Base-by-base conservation (phyloP, 2,329 filamentous ascomycete genomes). In the Sphaceloma murrayae region DNA sequence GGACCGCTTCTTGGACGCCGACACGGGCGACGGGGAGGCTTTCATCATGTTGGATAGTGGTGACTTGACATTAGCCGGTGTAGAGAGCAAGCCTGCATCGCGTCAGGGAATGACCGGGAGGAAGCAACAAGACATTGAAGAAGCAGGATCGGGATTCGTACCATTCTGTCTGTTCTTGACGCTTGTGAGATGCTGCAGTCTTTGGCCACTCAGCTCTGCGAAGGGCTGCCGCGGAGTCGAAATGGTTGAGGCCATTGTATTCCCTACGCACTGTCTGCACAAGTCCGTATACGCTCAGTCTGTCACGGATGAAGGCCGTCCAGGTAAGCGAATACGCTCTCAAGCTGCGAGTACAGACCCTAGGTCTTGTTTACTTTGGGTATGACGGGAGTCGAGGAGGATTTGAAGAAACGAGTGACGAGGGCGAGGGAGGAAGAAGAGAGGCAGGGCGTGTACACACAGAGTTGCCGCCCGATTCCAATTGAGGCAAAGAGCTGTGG, bases 111-210 rank as follows among this genome's bases (percentile, higher is more conserved):
- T n/a, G n/a, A n/a, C n/a, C n/a, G n/a, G n/a, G n/a, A n/a, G n/a
- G n/a, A n/a, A n/a, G n/a, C n/a, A n/a, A n/a, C n/a, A n/a, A n/a
- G n/a, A n/a, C n/a, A n/a, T n/a, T n/a, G n/a, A n/a, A n/a, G n/a
- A n/a, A n/a, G n/a, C n/a, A n/a, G n/a, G n/a, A n/a, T n/a, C n/a
- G n/a, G 24, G 31, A 31, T 50, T 43, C 43, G 38, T 68, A 75
- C 72, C 68, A 66, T 74, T 75, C 57, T 88, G 83, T 62, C 79
- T 72, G 62, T 88, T 88, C 70, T 87, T 89, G 40, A 80, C 65
- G 64, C 78, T 85, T 18, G 78, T 80, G 55, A 89, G 68, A 51
- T 70, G 77, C 62, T 85, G 80, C 18, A 88, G 70, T 53, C 84
- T 77, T 46, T 78, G 67, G 54, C 71, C 72, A 58, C 84, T 77